These are phyloP conservation scores for Graphium sp. DNA, from an alignment of 2,329 filamentous ascomycete species.

Conservation along the genomic window DNA sequence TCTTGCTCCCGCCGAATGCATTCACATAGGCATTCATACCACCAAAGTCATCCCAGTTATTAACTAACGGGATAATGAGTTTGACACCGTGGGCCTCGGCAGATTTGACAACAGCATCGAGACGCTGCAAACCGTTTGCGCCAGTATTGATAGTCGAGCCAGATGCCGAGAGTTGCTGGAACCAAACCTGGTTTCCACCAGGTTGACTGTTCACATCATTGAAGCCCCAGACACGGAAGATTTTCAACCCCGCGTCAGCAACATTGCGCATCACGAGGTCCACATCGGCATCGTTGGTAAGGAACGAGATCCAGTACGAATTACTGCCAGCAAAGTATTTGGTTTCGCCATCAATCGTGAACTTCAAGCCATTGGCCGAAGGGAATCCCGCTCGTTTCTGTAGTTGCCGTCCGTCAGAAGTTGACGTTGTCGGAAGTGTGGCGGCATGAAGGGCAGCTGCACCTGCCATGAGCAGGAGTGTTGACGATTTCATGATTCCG, in stretches of 20 bases:
- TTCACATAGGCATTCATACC: slow-evolving; percentile 44
- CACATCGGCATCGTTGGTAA: slow-evolving; percentile 36
- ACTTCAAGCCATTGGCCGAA: slow-evolving; percentile 13
- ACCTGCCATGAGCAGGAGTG: no score
- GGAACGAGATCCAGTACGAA: slow-evolving; percentile 37
- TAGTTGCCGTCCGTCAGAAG: no score
- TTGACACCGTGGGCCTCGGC: slow-evolving; percentile 44
- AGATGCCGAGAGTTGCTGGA: slow-evolving; percentile 29
- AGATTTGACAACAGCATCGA: slow-evolving; percentile 45
- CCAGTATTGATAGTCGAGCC: slow-evolving; percentile 44
- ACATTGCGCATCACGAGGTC: slow-evolving; percentile 33
- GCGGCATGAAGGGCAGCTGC: no score
- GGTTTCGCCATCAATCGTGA: slow-evolving; percentile 25
- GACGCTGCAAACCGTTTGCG: slow-evolving; percentile 36
- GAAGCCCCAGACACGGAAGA: slow-evolving; percentile 45
- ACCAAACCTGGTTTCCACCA: slow-evolving; percentile 23
- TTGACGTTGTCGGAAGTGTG: no score
- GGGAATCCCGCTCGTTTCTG: no score
- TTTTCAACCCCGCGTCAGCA: slow-evolving; percentile 30
- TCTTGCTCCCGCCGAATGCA: slow-evolving; percentile 36
- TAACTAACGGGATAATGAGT: slow-evolving; percentile 48
- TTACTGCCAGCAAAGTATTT: slow-evolving; percentile 37
- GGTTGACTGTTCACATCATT: slow-evolving; percentile 32
- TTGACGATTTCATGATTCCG: no score
- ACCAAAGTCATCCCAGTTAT: slow-evolving; percentile 53